phyloP scores from a whole-genome alignment of 495 filamentous ascomycete genomes.

The Arthonia radiata region DNA sequence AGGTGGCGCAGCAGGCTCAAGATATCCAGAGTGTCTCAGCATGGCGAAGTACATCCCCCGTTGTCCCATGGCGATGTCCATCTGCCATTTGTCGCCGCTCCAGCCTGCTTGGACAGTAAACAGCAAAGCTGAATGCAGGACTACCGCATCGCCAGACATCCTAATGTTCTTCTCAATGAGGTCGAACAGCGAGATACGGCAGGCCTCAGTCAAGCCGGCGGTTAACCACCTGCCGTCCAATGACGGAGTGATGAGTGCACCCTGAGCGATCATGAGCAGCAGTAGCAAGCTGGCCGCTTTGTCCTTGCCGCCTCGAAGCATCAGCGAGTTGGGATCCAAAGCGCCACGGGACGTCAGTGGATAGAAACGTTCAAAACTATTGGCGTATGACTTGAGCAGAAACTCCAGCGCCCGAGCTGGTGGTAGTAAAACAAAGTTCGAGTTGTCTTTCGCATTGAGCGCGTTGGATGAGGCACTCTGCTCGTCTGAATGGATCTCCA shows the following conservation, averaged over 20 bases:
- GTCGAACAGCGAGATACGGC: constrained; percentile 39
- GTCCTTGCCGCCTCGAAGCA: constrained; percentile 24
- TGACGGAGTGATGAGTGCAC: constrained; percentile 29
- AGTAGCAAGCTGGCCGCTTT: constrained; percentile 31
- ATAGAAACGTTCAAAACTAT: constrained; percentile 32
- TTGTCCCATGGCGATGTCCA: constrained; percentile 47
- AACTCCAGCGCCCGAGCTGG: constrained; percentile 31
- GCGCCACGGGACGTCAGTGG: constrained; percentile 23
- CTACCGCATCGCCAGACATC: constrained; percentile 29
- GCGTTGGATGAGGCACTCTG: constrained; percentile 8
- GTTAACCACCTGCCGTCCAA: constrained; percentile 32
- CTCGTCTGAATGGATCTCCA: constrained; percentile 25
- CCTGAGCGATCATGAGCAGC: constrained; percentile 40
- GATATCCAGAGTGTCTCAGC: constrained; percentile 30
- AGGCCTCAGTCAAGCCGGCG: constrained; percentile 35
- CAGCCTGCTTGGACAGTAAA: constrained; percentile 35
- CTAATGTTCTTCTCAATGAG: constrained; percentile 39
- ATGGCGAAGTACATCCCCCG: constrained; percentile 40
- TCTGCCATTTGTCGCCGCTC: constrained; percentile 47
- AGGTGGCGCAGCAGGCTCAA: constrained; percentile 17
- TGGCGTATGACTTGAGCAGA: constrained; percentile 33
- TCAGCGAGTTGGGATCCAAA: constrained; percentile 33
- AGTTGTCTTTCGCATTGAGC: constrained; percentile 2
- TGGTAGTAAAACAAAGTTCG: constrained; percentile 31
- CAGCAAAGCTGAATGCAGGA: constrained; percentile 32